These are phyloP conservation scores for Ocimum tenuiflorum DNA, from an alignment of 257 asterid genomes.

Conservation along the genomic window DNA sequence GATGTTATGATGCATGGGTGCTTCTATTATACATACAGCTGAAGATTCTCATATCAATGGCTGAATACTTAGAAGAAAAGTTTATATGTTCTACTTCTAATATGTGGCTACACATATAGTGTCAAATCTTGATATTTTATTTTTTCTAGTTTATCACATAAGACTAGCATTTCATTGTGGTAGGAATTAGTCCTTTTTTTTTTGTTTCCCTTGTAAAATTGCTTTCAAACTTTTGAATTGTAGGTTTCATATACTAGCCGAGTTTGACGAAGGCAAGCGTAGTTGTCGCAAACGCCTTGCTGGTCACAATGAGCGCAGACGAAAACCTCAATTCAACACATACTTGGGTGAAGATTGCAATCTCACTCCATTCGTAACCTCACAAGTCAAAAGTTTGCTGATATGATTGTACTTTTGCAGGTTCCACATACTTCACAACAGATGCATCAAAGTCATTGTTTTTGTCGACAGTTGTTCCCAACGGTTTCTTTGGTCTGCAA, in stretches of 20 bases:
- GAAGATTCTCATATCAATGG: too few species aligned
- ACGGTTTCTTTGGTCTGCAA: constrained; percentile 31
- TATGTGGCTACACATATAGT: too few species aligned
- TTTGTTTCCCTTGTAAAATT: too few species aligned
- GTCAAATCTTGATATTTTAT: too few species aligned
- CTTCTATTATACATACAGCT: too few species aligned
- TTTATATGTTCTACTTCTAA: too few species aligned
- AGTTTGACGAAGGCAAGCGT: constrained; percentile 59
- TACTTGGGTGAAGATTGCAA: constrained; percentile 39
- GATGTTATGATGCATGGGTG: too few species aligned
- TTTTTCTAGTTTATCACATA: too few species aligned
- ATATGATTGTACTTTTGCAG: constrained; percentile 25
- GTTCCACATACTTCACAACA: constrained; percentile 32
- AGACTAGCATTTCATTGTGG: too few species aligned
- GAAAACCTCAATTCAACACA: constrained; percentile 50
- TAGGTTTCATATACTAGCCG: constrained; percentile 55
- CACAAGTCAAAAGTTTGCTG: background rate
- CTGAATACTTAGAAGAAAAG: too few species aligned
- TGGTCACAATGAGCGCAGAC: constrained; percentile 57
- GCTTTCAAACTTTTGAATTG: background rate
- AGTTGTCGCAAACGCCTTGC: constrained; percentile 68
- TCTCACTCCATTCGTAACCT: background rate
- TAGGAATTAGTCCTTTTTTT: too few species aligned
- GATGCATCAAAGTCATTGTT: constrained; percentile 31
- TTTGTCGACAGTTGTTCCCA: constrained; percentile 31